These are phyloP conservation scores for Chaetomium olivaceum DNA, from an alignment of 2,329 filamentous ascomycete species.

Conservation along the genomic window DNA sequence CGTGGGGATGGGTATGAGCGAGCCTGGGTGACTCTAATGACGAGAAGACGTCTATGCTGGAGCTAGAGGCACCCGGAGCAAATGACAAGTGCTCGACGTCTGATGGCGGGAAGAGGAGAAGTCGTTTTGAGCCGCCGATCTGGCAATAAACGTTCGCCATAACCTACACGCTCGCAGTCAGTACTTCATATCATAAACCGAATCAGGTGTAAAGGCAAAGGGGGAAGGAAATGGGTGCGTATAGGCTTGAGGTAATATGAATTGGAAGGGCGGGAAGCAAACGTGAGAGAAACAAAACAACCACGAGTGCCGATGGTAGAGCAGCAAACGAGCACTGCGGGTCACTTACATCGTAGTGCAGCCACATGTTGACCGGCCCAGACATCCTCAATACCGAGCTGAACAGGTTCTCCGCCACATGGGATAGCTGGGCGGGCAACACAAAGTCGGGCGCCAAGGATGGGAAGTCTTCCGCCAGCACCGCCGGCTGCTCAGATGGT, in stretches of 20 bases:
- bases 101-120: conserved; percentile 75
- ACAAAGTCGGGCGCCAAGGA: conserved; percentile 67
- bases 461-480: conserved; percentile 71
- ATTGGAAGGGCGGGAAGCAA: not conserved
- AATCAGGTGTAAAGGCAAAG: not conserved
- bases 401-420: conserved; percentile 64
- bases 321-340: not conserved
- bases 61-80: conserved; percentile 76
- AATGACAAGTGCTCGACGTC: conserved; percentile 72
- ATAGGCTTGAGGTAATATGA: no score
- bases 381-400: conserved; percentile 80
- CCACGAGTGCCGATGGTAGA: not conserved
- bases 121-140: conserved; percentile 68
- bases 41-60: conserved; percentile 70
- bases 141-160: conserved; percentile 88
- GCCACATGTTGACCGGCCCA: conserved; percentile 81
- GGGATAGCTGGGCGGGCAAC: conserved; percentile 61
- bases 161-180: conserved; percentile 51
- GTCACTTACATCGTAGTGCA: conserved; percentile 74
- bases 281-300: not conserved
- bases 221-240: no score
- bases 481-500: conserved; percentile 69
- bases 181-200: not conserved
- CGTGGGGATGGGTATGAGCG: conserved; percentile 59
- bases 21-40: conserved; percentile 36